A percentile compares a stretch with the other conserved stretches of the same genome.
Conservation (phyloP, 2,329 filamentous ascomycete genomes). For the Paraphaeosphaeria minitans region DNA sequence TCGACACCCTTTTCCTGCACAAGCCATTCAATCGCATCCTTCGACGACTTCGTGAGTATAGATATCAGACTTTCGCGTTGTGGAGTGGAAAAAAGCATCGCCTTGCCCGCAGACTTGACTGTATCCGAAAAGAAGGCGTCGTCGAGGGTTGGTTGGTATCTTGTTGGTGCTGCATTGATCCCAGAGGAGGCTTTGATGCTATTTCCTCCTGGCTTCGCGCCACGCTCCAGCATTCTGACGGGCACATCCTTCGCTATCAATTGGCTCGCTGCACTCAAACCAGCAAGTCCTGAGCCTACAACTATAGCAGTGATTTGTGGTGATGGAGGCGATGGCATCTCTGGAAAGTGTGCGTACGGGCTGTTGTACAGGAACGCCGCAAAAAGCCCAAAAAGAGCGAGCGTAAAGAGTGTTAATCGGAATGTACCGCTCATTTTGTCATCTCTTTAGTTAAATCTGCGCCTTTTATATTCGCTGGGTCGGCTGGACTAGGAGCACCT, state of each 20-base stretch:
- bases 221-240: conserved; percentile 65
- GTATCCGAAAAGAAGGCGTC: conserved; percentile 62
- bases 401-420: not conserved
- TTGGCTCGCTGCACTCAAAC: conserved; percentile 63
- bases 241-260: conserved; percentile 58
- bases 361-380: not conserved
- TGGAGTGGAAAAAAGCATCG: conserved; percentile 33
- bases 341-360: not conserved
- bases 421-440: not conserved
- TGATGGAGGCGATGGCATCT: not conserved
- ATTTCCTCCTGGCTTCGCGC: conserved; percentile 65
- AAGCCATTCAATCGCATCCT: conserved; percentile 61
- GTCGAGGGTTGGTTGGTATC: conserved; percentile 56
- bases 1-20: conserved; percentile 63
- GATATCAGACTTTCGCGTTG: conserved; percentile 54
- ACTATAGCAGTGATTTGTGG: conserved; percentile 49
- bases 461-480: not conserved
- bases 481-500: not conserved
- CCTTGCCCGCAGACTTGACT: conserved; percentile 59
- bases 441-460: not conserved
- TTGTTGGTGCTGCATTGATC: conserved; percentile 67
- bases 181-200: conserved; percentile 71
- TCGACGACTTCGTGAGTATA: conserved; percentile 56
- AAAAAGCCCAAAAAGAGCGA: not conserved
- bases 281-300: conserved; percentile 69